A percentile compares a stretch with the other conserved stretches of the same genome.
Conservation (phyloP, 148 eudicot genomes). For the Rhododendron griersonianum region DNA sequence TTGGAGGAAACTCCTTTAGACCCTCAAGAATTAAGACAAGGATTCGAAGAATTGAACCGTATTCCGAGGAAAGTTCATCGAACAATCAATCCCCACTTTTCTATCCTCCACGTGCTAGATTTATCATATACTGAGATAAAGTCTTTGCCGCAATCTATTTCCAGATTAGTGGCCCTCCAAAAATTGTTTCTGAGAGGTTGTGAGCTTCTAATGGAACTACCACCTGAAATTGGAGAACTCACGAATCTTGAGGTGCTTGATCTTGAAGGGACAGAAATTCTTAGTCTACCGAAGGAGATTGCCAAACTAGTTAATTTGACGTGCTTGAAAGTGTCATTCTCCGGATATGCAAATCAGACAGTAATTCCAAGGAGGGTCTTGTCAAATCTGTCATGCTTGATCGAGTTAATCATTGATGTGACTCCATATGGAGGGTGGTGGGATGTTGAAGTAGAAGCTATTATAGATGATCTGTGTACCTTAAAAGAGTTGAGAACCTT, state of each 20-base stretch:
- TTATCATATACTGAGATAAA: slow-evolving; percentile 5
- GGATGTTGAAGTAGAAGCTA: background rate
- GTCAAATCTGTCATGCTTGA: background rate
- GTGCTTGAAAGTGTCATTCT: background rate
- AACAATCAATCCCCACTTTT: background rate
- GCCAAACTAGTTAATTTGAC: background rate
- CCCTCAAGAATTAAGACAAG: background rate
- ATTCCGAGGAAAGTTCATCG: background rate
- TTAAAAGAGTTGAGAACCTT: background rate
- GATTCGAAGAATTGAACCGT: background rate
- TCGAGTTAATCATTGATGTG: background rate
- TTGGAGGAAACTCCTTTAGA: background rate
- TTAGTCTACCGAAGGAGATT: background rate
- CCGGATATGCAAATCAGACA: background rate
- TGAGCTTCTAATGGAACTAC: background rate
- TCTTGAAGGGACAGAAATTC: background rate
- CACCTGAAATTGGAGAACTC: background rate
- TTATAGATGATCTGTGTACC: background rate
- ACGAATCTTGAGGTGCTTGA: background rate
- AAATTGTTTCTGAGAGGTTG: background rate
- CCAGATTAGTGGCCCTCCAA: background rate
- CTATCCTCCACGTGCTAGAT: background rate
- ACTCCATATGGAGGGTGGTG: background rate
- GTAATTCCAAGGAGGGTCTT: background rate
- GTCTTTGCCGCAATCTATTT: slow-evolving; percentile 16